Base-by-base conservation (phyloP, 495 filamentous ascomycete genomes). In the Penicillium desertorum region DNA sequence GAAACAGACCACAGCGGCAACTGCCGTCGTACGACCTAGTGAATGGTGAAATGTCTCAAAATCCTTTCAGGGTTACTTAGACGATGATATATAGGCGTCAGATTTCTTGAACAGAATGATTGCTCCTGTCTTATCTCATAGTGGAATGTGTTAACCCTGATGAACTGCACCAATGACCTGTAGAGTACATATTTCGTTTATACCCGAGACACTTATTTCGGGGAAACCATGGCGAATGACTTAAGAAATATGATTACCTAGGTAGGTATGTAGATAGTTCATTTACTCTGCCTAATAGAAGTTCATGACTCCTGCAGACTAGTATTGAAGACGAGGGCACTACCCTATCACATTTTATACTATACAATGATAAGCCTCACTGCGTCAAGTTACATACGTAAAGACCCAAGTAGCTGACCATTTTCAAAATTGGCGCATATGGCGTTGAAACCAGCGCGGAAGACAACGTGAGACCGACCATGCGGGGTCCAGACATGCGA, bases 1-100 rank as follows among this genome's bases (percentile, higher is more conserved):
- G 29, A 34, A 58, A 29, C 17, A 36, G 17, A 52, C 48, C 29
- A 32, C 48, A 47, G 41, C 45, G 56, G 39, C 48, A 58, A 37
- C 29, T 36, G n/a, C 56, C 48, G 25, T 52, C 41, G 27, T 52
- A 58, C 19, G 41, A 47, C 8, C 8, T 34, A 17, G n/a, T 36
- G 19, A 12, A 27, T n/a, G 17, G 20, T 3, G 29, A 34, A 12
- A 4, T 16, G 16, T 16, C 34, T 7, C 14, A 7, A 7, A n/a
- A 37, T n/a, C 6, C 34, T 37, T n/a, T 37, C 14, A 37, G 5
- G 34, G 14, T 16, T 37, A 16, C 14, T n/a, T n/a, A 37, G 34
- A 23, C 3, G 22, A 5, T 37, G 34, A 16, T 5, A 14, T 37
- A 37, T 5, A n/a, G n/a, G 0, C 2, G 14, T n/a, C 34, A 37